Evolutionary conservation across 176 grass and related monocot species (phyloP), one percentile per base, ranked within the genome.

Genomic region (Oryza meyeriana): DNA sequence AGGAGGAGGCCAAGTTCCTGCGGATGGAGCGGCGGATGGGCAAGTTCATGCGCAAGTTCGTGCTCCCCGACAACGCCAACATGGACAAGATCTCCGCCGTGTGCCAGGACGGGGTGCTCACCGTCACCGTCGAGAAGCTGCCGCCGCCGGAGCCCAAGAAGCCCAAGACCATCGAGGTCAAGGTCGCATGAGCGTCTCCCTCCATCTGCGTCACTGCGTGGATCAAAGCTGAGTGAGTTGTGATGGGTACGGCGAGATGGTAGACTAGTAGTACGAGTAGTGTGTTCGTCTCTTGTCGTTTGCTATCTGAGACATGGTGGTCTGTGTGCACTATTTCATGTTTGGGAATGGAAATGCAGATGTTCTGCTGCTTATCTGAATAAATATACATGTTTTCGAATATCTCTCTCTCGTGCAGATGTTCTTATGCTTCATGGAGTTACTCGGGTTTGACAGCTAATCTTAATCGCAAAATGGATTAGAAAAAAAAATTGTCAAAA

Each of bases 121-220:
- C 81, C 2, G 91, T 97, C 2, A 78, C 67, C 42, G 84, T 97
- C 0, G 73, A 93, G 38, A 97, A 93, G 82, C 58, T 91, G 11
- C 94, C 94, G 1, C 91, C 91, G 73, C 94, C 94, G 0, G 91
- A 93, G 83, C 94, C 94, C 17, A 97, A 97, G 88, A 97, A 97
- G 81, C 88, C 91, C 63, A 94, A 89, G 86, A 89, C 86, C 72
- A 87, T 97, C 83, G 86, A 97, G 79, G 89, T 97, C 9, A 89
- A 91, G 89, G 78, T 93, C 34, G 81, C 82, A 30, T 93, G 64
- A 17, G 10, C n/a, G 8, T 55, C 47, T 48, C 48, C 7, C 4
- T 22, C 6, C 18, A 18, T 55, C 48, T 55, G 20, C 12, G 18
- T n/a, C 8, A n/a, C n/a, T n/a, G n/a, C 20, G 20, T 57, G 50